Conservation (phyloP, 148 eudicot species). For the Nepenthes mirabilis region DNA sequence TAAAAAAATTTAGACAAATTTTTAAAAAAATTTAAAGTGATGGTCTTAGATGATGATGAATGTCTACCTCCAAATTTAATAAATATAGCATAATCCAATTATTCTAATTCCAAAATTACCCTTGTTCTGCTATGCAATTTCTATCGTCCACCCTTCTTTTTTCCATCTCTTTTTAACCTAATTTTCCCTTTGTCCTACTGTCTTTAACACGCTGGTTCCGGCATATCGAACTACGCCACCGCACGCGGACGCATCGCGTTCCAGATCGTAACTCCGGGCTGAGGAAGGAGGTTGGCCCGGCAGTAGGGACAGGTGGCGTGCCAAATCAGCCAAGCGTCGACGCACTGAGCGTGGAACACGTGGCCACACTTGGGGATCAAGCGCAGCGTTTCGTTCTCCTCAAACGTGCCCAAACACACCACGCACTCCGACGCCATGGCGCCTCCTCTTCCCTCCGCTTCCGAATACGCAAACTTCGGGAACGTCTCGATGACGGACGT, state of each 20-base stretch:
- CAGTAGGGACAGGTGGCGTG: conserved; percentile 16
- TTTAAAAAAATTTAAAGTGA: too few relatives aligned
- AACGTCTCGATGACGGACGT: conserved; percentile 11
- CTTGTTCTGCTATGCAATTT: too few relatives aligned
- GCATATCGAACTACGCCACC: not conserved
- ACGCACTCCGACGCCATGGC: conserved; percentile 16
- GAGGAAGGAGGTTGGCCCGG: conserved; percentile 7
- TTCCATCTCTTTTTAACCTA: too few relatives aligned
- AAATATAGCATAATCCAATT: too few relatives aligned
- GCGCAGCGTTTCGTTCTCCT: conserved; percentile 17
- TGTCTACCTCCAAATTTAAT: too few relatives aligned
- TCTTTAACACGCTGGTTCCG: too few relatives aligned
- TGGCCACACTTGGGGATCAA: conserved; percentile 26
- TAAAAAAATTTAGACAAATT: too few relatives aligned
- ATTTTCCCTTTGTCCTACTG: too few relatives aligned
- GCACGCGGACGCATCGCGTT: not conserved
- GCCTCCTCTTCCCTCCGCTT: conserved; percentile 1
- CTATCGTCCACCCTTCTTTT: too few relatives aligned
- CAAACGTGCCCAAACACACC: conserved; percentile 22
- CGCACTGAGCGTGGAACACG: conserved; percentile 30
- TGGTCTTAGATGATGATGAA: too few relatives aligned
- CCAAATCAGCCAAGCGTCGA: conserved; percentile 21
- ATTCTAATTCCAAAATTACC: too few relatives aligned
- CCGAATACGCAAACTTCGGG: conserved; percentile 12
- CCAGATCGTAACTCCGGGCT: not conserved